Evolutionary conservation across 306 rosid species (phyloP).

Genomic region (Quercus cerris): DNA sequence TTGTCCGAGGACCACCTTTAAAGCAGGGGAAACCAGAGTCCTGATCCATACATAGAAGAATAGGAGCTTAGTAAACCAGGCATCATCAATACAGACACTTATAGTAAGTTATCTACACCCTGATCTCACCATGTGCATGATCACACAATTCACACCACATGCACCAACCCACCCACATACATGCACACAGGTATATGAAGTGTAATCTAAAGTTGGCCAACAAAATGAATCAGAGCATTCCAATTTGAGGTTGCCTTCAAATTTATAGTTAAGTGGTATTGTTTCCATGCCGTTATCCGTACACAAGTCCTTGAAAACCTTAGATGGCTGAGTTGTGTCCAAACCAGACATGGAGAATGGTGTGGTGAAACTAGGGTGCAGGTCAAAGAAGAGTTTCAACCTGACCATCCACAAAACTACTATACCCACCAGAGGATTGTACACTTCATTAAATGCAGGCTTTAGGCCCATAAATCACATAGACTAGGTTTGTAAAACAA

Average conservation of each 20-base stretch:
- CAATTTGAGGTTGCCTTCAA: neutral
- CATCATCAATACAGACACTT: constrained; percentile 3
- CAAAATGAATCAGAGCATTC: neutral
- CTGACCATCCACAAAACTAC: neutral
- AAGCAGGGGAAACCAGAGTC: constrained; percentile 98
- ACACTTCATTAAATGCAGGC: neutral
- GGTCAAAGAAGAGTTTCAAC: neutral
- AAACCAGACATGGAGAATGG: neutral
- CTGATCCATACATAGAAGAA: constrained; percentile 47
- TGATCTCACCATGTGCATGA: constrained; percentile 7
- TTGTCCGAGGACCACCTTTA: constrained; percentile 93
- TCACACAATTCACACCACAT: neutral
- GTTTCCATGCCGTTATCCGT: too few relatives aligned
- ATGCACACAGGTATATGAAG: neutral
- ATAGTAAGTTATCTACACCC: constrained; percentile 13
- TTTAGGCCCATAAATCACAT: neutral
- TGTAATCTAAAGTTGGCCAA: neutral
- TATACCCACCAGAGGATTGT: neutral
- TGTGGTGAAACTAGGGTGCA: neutral
- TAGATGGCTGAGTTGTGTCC: neutral
- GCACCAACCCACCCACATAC: neutral
- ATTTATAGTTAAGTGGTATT: neutral
- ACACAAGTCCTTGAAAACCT: neutral
- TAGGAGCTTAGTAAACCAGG: constrained; percentile 13
- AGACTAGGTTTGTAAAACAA: neutral